Percentiles rank a stretch among this genome's conserved stretches.
These are phyloP conservation scores for Pythium aphanidermatum DNA, from an alignment of 352 stramenopile genomes.

Conservation along the genomic window DNA sequence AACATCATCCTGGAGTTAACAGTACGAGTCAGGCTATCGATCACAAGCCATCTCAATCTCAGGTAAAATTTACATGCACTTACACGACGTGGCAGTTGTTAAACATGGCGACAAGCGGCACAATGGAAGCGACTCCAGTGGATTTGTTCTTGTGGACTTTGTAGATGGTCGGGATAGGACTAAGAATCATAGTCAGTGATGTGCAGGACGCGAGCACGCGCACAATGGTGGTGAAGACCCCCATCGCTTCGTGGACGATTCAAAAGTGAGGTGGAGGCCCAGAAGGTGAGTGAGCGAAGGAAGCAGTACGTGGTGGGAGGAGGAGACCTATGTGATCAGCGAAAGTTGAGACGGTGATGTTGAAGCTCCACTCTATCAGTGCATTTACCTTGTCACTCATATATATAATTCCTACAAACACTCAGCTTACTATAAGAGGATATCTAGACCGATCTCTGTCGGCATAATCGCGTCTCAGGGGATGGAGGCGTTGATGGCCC, in stretches of 20 bases:
- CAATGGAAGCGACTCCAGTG: constrained; percentile 32
- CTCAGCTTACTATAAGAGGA: no score
- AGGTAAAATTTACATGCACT: not conserved
- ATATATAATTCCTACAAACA: no score
- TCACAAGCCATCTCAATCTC: not conserved
- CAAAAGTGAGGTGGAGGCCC: not conserved
- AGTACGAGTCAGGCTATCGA: constrained; percentile 10
- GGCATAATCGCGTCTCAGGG: not conserved
- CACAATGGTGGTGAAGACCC: constrained; percentile 26
- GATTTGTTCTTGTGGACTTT: constrained; percentile 27
- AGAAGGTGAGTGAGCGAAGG: not conserved
- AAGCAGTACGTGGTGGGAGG: not conserved
- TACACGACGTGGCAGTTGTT: constrained; percentile 31
- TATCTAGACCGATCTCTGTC: not conserved
- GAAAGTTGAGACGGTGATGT: no score
- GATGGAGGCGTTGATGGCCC: no score
- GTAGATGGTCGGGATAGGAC: constrained; percentile 29
- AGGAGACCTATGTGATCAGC: no score
- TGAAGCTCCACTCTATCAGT: no score
- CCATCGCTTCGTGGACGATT: constrained; percentile 14
- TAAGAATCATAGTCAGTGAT: constrained; percentile 31
- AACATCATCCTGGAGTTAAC: constrained; percentile 22
- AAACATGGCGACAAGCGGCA: constrained; percentile 36
- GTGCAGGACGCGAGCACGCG: constrained; percentile 23
- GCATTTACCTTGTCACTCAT: no score